Evolutionary conservation across 2,329 filamentous ascomycete genomes (phyloP).

Genomic region (Pseudodiploospora longispora): DNA sequence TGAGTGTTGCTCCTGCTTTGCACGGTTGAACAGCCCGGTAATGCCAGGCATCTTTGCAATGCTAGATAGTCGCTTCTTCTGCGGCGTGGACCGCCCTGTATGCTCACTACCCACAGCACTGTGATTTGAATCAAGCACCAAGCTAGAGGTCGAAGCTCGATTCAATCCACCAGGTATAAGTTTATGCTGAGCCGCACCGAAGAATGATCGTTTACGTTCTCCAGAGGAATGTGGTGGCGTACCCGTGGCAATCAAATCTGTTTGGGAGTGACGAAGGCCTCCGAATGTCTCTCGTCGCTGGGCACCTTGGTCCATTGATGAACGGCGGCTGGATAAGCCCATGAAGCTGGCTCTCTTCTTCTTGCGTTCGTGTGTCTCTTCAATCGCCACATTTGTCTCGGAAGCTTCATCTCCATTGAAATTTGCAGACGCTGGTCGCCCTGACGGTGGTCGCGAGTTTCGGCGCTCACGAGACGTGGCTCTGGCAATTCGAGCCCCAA

Average conservation of each 20-base stretch:
- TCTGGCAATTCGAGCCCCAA: constrained; percentile 35
- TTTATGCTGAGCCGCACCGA: constrained; percentile 19
- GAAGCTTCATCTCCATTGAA: constrained; percentile 32
- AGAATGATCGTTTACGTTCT: constrained; percentile 33
- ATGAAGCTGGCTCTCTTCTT: constrained; percentile 34
- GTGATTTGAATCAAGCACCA: constrained; percentile 13
- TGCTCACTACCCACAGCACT: constrained; percentile 2
- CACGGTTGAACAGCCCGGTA: constrained; percentile 19
- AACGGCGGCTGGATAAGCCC: constrained; percentile 16
- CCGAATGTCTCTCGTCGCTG: constrained; percentile 1
- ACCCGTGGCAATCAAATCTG: constrained; percentile 11
- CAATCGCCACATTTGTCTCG: constrained; percentile 31
- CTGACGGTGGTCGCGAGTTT: constrained; percentile 16
- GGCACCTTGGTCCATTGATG: constrained; percentile 14
- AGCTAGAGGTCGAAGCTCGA: constrained; percentile 16
- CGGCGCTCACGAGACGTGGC: constrained; percentile 24
- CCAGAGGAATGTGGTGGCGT: constrained; percentile 15
- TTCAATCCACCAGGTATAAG: constrained; percentile 10
- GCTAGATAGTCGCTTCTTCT: constrained; percentile 40
- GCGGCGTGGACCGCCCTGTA: constrained; percentile 7
- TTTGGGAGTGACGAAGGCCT: constrained; percentile 5
- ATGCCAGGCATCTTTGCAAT: constrained; percentile 24
- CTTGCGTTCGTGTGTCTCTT: constrained; percentile 27
- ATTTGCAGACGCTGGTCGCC: constrained; percentile 8
- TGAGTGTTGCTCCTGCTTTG: constrained; percentile 5